These are phyloP conservation scores for Aspergillus diversus DNA, from an alignment of 495 filamentous ascomycete species.

Conservation along the genomic window DNA sequence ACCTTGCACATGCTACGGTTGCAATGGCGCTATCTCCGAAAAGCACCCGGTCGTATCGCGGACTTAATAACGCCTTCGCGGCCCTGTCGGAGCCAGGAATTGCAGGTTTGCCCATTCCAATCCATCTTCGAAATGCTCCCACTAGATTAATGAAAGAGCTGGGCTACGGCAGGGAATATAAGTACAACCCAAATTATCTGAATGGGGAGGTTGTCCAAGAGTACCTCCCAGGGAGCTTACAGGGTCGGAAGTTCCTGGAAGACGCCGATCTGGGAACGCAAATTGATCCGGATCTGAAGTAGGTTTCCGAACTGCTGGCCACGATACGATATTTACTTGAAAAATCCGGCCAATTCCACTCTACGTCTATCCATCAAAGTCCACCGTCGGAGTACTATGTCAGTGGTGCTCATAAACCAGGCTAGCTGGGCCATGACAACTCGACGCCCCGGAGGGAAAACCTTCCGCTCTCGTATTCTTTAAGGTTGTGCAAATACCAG, in stretches of 20 bases:
- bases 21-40: conserved; percentile 83
- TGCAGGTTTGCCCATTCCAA: conserved; percentile 76
- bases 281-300: conserved; percentile 65
- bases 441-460: no score
- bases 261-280: conserved; percentile 77
- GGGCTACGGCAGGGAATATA: conserved; percentile 88
- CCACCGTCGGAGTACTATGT: no score
- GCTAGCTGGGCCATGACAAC: no score
- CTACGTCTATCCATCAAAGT: no score
- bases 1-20: conserved; percentile 83
- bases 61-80: conserved; percentile 74
- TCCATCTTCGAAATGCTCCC: conserved; percentile 90
- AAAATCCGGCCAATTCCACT: no score
- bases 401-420: no score
- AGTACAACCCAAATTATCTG: conserved; percentile 90
- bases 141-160: conserved; percentile 92
- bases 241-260: conserved; percentile 75
- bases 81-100: conserved; percentile 78
- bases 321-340: not conserved
- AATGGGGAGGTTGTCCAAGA: conserved; percentile 87
- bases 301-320: not conserved
- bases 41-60: conserved; percentile 83
- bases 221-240: conserved; percentile 79
- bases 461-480: no score
- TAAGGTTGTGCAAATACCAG: no score